Evolutionary conservation across 2,329 filamentous ascomycete species (phyloP).

Genomic region (Venturia asperata): DNA sequence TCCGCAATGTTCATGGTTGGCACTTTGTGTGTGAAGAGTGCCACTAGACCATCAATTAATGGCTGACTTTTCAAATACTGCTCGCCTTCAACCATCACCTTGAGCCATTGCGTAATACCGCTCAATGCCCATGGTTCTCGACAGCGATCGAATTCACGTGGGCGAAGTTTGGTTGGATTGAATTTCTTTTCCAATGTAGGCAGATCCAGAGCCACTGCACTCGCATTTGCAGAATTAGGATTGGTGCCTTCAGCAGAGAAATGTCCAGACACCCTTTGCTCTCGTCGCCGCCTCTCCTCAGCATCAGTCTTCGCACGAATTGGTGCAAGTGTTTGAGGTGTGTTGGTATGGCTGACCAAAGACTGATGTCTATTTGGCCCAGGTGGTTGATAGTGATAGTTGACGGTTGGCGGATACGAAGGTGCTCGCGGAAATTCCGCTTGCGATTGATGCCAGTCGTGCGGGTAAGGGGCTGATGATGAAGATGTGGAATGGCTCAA

Average conservation of each 20-base stretch:
- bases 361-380: constrained; percentile 46
- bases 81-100: constrained; percentile 84
- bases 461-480: constrained; percentile 51
- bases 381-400: constrained; percentile 9
- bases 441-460: constrained; percentile 16
- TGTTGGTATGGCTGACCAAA: constrained; percentile 71
- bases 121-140: constrained; percentile 88
- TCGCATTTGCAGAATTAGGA: constrained; percentile 44
- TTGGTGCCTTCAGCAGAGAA: constrained; percentile 40
- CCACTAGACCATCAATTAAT: constrained; percentile 79
- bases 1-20: constrained; percentile 98
- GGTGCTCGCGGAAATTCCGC: constrained; percentile 16
- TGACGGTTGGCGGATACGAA: constrained; percentile 14
- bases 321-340: constrained; percentile 72
- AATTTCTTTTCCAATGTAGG: constrained; percentile 77
- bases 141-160: constrained; percentile 76
- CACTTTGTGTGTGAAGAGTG: constrained; percentile 87
- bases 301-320: constrained; percentile 91
- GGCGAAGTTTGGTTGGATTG: constrained; percentile 72
- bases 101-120: constrained; percentile 78
- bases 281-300: constrained; percentile 50
- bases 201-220: constrained; percentile 64
- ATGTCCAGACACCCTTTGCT: constrained; percentile 25
- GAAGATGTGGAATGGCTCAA: constrained; percentile 23
- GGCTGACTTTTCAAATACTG: constrained; percentile 77